Evolutionary conservation across 768 basidiomycete species (phyloP).

Genomic region (Daedaleopsis sinensis): DNA sequence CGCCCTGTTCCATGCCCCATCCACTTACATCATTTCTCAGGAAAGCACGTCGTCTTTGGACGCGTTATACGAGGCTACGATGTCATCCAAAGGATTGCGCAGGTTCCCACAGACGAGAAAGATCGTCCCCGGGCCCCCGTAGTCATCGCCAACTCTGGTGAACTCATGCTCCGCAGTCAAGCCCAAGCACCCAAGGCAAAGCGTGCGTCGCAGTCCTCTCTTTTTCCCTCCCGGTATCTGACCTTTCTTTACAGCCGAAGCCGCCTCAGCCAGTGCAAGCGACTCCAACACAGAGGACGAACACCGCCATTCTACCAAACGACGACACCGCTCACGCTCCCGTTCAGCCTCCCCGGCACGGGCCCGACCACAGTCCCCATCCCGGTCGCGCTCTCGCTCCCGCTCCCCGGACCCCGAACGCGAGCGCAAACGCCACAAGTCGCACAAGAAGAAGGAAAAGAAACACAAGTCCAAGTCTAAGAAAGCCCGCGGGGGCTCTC

Average conservation of each 20-base stretch:
- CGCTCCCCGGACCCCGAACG: constrained; percentile 12
- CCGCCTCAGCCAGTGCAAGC: constrained; percentile 3
- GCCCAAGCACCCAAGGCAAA: constrained; percentile 16
- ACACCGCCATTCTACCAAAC: constrained; percentile 21
- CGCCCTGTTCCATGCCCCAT: neutral
- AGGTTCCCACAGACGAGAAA: constrained; percentile 73
- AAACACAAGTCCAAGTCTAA: constrained; percentile 16
- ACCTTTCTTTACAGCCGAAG: constrained; percentile 12
- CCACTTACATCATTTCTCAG: constrained; percentile 32
- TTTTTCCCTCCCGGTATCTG: constrained; percentile 1
- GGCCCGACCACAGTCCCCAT: neutral
- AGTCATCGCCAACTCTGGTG: constrained; percentile 76
- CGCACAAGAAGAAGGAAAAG: constrained; percentile 28
- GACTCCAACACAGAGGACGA: constrained; percentile 21
- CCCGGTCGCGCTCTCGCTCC: constrained; percentile 10
- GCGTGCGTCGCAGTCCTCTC: constrained; percentile 17
- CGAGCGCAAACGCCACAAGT: constrained; percentile 30
- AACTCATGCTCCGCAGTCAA: constrained; percentile 70
- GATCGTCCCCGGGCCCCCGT: constrained; percentile 73
- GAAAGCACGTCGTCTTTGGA: constrained; percentile 60
- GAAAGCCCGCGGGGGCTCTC: constrained; percentile 6
- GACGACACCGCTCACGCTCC: constrained; percentile 4
- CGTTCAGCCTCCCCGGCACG: neutral
- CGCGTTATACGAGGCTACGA: constrained; percentile 60
- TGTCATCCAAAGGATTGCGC: constrained; percentile 59